phyloP scores from a whole-genome alignment of 2,329 filamentous ascomycete species.

The Drechslerella coelobrocha region DNA sequence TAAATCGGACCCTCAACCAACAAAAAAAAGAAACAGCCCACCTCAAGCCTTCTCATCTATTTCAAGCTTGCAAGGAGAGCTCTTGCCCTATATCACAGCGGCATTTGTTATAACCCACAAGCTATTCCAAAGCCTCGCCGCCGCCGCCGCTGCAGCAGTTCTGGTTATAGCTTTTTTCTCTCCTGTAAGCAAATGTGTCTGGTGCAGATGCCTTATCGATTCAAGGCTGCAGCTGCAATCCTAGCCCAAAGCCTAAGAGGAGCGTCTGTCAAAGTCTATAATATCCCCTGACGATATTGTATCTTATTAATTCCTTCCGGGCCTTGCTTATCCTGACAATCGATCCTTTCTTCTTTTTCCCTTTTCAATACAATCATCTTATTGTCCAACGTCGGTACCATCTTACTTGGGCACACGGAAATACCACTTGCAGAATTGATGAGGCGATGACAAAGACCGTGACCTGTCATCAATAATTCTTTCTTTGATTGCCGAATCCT shows the following conservation, averaged over 20 bases:
- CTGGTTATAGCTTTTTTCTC: slow-evolving; percentile 1
- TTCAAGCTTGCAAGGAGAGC: slow-evolving; percentile 15
- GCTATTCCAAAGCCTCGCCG: slow-evolving; percentile 48
- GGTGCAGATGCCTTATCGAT: slow-evolving; percentile 51
- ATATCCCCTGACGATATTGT: slow-evolving; percentile 45
- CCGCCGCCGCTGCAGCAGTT: background rate
- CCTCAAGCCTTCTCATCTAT: slow-evolving; percentile 12
- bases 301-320: slow-evolving; percentile 24
- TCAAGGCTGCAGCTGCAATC: slow-evolving; percentile 48
- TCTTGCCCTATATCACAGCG: slow-evolving; percentile 20
- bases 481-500: background rate
- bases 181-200: slow-evolving; percentile 45
- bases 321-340: slow-evolving; percentile 38
- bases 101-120: slow-evolving; percentile 26
- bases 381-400: slow-evolving; percentile 33
- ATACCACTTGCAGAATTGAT: slow-evolving; percentile 13
- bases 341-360: slow-evolving; percentile 4
- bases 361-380: slow-evolving; percentile 35
- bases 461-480: slow-evolving; percentile 34
- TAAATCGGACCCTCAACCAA: slow-evolving; percentile 15
- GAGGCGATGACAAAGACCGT: slow-evolving; percentile 43
- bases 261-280: slow-evolving; percentile 42
- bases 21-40: slow-evolving; percentile 20
- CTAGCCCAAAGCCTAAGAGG: slow-evolving; percentile 23
- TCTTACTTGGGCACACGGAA: slow-evolving; percentile 18